Base-by-base conservation (phyloP, 768 basidiomycete species). In the Pisolithus tinctorius region DNA sequence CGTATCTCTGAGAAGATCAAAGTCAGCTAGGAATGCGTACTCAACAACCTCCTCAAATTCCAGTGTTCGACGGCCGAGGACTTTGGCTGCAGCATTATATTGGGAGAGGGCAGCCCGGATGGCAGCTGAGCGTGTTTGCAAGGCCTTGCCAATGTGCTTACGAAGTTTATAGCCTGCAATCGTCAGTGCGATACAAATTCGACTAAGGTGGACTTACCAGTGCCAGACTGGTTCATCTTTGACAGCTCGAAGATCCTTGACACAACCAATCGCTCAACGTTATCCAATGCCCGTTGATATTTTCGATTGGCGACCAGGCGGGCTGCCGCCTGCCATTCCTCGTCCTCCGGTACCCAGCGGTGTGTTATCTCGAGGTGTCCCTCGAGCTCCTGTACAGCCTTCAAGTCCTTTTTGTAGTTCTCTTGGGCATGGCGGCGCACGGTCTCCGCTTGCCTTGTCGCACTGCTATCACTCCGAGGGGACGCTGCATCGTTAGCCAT, bases 201-300 rank as follows among this genome's bases (percentile, higher is more conserved):
- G 27, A 23, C n/a, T 17, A n/a, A 0, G 27, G 13, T 29, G 53
- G 39, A 13, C 37, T 7, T 29, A 62, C 62, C 60, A 4, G 56
- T 59, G 10, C 52, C 44, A 6, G 57, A 54, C 41, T 45, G 45
- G 27, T 60, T 62, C 53, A 62, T 57, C 45, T 62, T 63, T 10
- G 52, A 49, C 2, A 63, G 47, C 38, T 60, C 61, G 20, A 60
- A 60, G 2, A 62, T 52, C 6, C 58, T 40, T 1, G 54, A 41
- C 0, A 60, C 52, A 13, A 61, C 47, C 8, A 61, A 38, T 0
- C 49, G 23, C 44, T 61, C 58, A 3, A 63, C 41, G n/a, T 11
- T 17, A 20, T 61, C 55, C 17, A 63, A 48, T 1, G 52, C 54
- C 0, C 40, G 5, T 3, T 47, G 51, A 27, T 61, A 63, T 16